A percentile compares a stretch with the other conserved stretches of the same genome.
Evolutionary conservation across 306 rosid species (phyloP).

Genomic region (Quillaja saponaria): DNA sequence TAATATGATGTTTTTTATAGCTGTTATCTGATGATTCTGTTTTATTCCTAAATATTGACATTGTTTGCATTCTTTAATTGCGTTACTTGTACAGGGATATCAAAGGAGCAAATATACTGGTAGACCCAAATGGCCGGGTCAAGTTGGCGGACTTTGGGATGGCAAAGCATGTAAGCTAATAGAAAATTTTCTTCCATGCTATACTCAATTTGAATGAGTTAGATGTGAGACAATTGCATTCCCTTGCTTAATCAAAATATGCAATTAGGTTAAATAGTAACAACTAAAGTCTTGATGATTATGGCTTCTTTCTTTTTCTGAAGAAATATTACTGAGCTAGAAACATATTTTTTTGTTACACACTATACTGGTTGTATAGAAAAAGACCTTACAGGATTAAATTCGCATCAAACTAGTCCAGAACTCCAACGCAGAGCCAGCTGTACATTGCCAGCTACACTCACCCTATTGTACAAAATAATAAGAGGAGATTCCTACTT

Average conservation of each 20-base stretch:
- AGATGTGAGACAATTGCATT: constrained; percentile 3
- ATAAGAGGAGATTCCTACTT: too few relatives aligned
- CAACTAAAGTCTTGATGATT: neutral
- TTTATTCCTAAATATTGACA: constrained; percentile 14
- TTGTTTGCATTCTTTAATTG: constrained; percentile 29
- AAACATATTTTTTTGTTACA: too few relatives aligned
- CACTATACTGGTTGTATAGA: too few relatives aligned
- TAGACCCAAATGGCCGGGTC: constrained; percentile 91
- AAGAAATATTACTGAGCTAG: too few relatives aligned
- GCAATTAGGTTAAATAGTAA: constrained; percentile 18
- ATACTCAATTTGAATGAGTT: constrained; percentile 27
- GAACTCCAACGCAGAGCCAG: too few relatives aligned
- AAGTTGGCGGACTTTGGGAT: constrained; percentile 99
- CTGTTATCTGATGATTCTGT: constrained; percentile 14
- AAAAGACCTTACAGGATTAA: too few relatives aligned
- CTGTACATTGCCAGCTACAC: too few relatives aligned
- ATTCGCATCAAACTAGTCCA: too few relatives aligned
- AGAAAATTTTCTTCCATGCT: constrained; percentile 23
- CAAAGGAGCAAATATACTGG: constrained; percentile 97
- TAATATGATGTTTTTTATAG: constrained; percentile 18
- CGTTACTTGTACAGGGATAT: constrained; percentile 71
- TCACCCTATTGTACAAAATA: too few relatives aligned
- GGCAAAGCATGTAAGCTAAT: constrained; percentile 94
- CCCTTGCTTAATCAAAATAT: constrained; percentile 17
- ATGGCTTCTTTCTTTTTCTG: neutral